Evolutionary conservation across 2,329 filamentous ascomycete species (phyloP).

Genomic region (Chaetomium globosum): DNA sequence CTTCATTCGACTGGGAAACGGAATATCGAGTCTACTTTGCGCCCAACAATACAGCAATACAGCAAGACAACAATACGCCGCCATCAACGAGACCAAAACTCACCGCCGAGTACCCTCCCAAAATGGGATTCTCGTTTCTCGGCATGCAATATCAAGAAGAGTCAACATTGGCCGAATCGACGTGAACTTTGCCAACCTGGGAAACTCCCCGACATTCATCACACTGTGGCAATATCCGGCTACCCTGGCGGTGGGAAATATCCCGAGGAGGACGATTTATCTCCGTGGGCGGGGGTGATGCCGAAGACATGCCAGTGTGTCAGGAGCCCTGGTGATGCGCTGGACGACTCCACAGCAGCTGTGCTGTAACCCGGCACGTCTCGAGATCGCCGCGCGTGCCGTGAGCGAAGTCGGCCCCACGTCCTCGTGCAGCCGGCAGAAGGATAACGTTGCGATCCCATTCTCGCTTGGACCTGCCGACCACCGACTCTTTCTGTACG

Average conservation of each 20-base stretch:
- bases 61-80: neutral
- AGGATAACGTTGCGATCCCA: neutral
- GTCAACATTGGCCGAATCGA: neutral
- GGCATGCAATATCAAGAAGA: neutral
- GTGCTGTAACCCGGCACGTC: conserved; percentile 29
- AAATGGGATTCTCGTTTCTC: neutral
- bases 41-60: neutral
- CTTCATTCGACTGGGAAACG: neutral
- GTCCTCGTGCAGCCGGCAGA: neutral
- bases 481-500: neutral
- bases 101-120: neutral
- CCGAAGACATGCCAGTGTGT: conserved; percentile 7
- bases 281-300: neutral
- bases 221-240: neutral
- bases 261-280: neutral
- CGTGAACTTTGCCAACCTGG: neutral
- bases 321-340: conserved; percentile 27
- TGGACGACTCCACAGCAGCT: conserved; percentile 26
- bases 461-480: conserved; percentile 16
- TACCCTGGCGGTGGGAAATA: neutral
- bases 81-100: neutral
- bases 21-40: neutral
- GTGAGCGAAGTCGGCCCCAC: conserved; percentile 13
- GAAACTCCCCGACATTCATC: neutral
- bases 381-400: conserved; percentile 12